Evolutionary conservation across 1,139 yeast species (phyloP), one percentile per base, ranked within the genome.

Genomic region (Kodamaea sp.): DNA sequence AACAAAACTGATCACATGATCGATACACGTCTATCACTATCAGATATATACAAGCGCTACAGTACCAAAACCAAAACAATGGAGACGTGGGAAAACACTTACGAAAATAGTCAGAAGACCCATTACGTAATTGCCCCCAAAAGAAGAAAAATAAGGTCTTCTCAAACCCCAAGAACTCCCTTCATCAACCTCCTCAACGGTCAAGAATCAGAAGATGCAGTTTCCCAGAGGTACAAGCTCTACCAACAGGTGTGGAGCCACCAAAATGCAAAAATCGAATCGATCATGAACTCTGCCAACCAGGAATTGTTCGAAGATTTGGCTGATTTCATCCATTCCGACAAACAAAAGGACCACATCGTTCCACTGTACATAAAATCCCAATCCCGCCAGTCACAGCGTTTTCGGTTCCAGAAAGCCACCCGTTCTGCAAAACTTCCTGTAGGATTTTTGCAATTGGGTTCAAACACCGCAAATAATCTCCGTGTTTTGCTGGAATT

Each of bases 381-480:
- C n/a, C 42, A 29, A 59, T 51, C 8, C 50, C 32, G 24, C 53
- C 56, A 22, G 56, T 44, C 20, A 48, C 57, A 21, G 42, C 47
- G 9, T 31, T 43, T 15, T 59, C 61, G 15, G 59, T 48, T 12
- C 42, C 47, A 2, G 48, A 37, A 31, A 72, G 48, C 74, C 78
- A 68, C 3, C 46, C 35, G 25, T 53, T 50, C 20, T n/a, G 28
- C 18, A 35, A 63, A 63, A 37, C 43, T 76, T 7, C 61, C 62
- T 3, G 61, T 74, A 2, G 78, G 73, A 1, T 60, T 76, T 35
- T 53, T 80, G 4, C 70, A 69, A 39, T 61, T 80, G 34, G 77
- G 81, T 11, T 66, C 84, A 11, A 78, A 78, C 47, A 70, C 73
- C 7, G 75, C 83, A n/a, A 76, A 78, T 39, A 79, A 78, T 46